These are phyloP conservation scores for thale cress (Arabidopsis thaliana) DNA, from an alignment of 345 rosid genomes.

Conservation along the genomic window TAIR10.1 NC_003070.9:18523001-18523500, in stretches of 20 bases:
- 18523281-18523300: slow-evolving; percentile 93
- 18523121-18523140: slow-evolving; percentile 65
- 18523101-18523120: slow-evolving; percentile 92
- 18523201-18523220: slow-evolving; percentile 94
- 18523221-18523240: slow-evolving; percentile 98
- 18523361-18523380: slow-evolving; percentile 99
- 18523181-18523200: slow-evolving; percentile 60
- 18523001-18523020: slow-evolving; percentile 20
- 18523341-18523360: slow-evolving; percentile 96
- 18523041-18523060: background rate
- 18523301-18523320: slow-evolving; percentile 94
- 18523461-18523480: background rate
- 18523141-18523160: slow-evolving; percentile 60
- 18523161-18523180: slow-evolving; percentile 62
- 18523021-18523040: background rate
- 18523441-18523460: slow-evolving; percentile 11
- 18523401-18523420: slow-evolving; percentile 53
- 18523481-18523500: slow-evolving; percentile 90
- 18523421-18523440: background rate
- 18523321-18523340: slow-evolving; percentile 95
- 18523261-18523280: slow-evolving; percentile 99
- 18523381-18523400: slow-evolving; percentile 99
- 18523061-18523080: slow-evolving; percentile 51
- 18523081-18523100: slow-evolving; percentile 94
- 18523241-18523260: slow-evolving; percentile 96